These are phyloP conservation scores for Schwanniomyces vanrijiae DNA, from an alignment of 805 yeast genomes.

Conservation along the genomic window DNA sequence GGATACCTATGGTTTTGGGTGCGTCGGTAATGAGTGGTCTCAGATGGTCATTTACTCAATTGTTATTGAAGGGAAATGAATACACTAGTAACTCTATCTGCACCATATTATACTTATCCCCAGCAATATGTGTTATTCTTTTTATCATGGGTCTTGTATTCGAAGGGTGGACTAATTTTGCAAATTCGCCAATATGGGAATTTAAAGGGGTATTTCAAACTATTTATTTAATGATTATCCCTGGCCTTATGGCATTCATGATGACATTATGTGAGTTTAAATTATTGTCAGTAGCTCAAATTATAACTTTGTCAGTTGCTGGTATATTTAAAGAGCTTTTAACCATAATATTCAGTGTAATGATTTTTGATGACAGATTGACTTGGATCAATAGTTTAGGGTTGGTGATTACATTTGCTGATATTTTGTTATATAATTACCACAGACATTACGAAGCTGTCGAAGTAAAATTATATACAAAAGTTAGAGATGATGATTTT, in stretches of 20 bases:
- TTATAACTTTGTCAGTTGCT: constrained; percentile 82
- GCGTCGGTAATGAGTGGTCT: constrained; percentile 86
- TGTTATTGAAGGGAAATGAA: constrained; percentile 62
- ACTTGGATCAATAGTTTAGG: constrained; percentile 72
- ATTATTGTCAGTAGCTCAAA: constrained; percentile 76
- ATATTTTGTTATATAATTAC: constrained; percentile 82
- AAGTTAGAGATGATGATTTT: constrained; percentile 3
- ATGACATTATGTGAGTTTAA: constrained; percentile 90
- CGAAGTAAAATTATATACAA: constrained; percentile 1
- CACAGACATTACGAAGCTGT: constrained; percentile 43
- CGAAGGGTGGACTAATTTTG: constrained; percentile 65
- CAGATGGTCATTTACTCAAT: constrained; percentile 93
- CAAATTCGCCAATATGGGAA: constrained; percentile 60
- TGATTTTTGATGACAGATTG: constrained; percentile 74
- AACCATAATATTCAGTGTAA: constrained; percentile 68
- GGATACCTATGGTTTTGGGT: constrained; percentile 70
- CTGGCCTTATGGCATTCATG: constrained; percentile 84
- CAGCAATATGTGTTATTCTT: constrained; percentile 71
- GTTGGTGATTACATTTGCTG: constrained; percentile 67
- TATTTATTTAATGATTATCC: constrained; percentile 60
- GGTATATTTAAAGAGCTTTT: constrained; percentile 92
- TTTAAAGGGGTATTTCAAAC: constrained; percentile 59
- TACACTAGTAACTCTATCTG: constrained; percentile 73
- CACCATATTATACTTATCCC: constrained; percentile 82
- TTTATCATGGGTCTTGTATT: constrained; percentile 60